A percentile compares a stretch with the other conserved stretches of the same genome.
Conservation (phyloP, 169 alveolate species). For the Eimeria maxima region DNA sequence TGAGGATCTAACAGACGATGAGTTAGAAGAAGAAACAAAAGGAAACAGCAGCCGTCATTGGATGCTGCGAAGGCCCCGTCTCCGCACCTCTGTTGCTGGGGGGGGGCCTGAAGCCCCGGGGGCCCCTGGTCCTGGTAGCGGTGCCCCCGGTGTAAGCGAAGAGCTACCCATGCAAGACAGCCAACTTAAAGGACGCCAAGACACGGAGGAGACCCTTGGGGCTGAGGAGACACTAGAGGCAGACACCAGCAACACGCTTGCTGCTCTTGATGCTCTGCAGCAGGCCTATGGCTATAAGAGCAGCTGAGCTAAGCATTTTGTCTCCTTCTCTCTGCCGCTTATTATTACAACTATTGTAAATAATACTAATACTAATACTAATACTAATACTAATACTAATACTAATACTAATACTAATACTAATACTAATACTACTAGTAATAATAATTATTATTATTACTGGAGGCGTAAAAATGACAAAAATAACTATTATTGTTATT, state of each 20-base stretch:
- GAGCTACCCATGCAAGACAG: not conserved
- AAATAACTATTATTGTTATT: too few species aligned
- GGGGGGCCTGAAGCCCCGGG: not conserved
- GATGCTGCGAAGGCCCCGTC: not conserved
- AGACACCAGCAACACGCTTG: not conserved
- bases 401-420: too few species aligned
- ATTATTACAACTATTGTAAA: too few species aligned
- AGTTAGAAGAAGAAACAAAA: not conserved
- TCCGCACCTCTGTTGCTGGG: not conserved
- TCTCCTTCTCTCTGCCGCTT: too few species aligned
- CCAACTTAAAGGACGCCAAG: not conserved
- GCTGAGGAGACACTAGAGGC: not conserved
- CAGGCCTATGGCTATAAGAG: not conserved
- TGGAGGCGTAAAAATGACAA: too few species aligned
- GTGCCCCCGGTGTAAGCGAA: not conserved
- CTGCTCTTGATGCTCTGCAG: slow-evolving; percentile 32
- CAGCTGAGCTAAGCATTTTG: not conserved
- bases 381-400: too few species aligned
- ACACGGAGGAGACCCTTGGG: not conserved
- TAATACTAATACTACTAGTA: too few species aligned
- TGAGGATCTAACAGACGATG: slow-evolving; percentile 22
- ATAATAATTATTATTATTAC: too few species aligned
- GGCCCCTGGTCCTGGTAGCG: not conserved
- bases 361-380: too few species aligned
- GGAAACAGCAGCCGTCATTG: not conserved